Percentiles rank a stretch among this genome's conserved stretches.
phyloP scores from a whole-genome alignment of 108 stramenopile genomes.

The Licmophora abbreviata region DNA sequence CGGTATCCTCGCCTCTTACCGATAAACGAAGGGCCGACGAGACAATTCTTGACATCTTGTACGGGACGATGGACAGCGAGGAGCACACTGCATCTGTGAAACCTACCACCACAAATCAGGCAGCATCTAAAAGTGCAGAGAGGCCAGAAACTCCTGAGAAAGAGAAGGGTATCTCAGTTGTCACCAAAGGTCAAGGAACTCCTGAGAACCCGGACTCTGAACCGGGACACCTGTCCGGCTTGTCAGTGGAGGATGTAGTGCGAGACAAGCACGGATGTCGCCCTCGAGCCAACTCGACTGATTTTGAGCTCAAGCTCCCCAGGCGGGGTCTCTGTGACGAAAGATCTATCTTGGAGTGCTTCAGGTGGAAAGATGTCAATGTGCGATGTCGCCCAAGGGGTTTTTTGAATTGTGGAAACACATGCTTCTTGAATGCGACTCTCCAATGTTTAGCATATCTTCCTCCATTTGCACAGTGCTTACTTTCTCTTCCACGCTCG shows the following conservation, averaged over 20 bases:
- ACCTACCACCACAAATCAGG: no score
- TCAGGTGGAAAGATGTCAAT: slow-evolving; percentile 39
- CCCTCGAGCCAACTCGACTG: slow-evolving; percentile 74
- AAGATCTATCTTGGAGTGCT: slow-evolving; percentile 38
- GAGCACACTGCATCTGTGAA: no score
- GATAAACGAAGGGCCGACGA: no score
- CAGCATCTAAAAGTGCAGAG: no score
- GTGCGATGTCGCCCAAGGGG: slow-evolving; percentile 45
- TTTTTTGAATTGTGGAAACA: slow-evolving; percentile 91
- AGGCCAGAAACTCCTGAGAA: background rate
- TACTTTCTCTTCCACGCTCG: slow-evolving; percentile 35
- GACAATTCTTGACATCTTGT: no score
- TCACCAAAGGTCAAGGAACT: background rate
- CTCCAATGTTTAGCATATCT: slow-evolving; percentile 86
- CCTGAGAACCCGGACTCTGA: background rate
- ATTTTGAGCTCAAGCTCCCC: slow-evolving; percentile 69
- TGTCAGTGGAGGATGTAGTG: slow-evolving; percentile 69
- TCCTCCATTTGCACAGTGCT: slow-evolving; percentile 81
- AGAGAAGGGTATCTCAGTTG: background rate
- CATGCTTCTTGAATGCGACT: slow-evolving; percentile 94
- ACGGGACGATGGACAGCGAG: no score
- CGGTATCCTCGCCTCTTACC: no score
- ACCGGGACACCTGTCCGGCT: slow-evolving; percentile 28
- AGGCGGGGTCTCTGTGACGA: slow-evolving; percentile 79
- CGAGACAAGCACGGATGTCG: slow-evolving; percentile 58